Evolutionary conservation across 2,329 filamentous ascomycete species (phyloP), one percentile per base, ranked within the genome.

Genomic region (Ramularia collo-cygni): DNA sequence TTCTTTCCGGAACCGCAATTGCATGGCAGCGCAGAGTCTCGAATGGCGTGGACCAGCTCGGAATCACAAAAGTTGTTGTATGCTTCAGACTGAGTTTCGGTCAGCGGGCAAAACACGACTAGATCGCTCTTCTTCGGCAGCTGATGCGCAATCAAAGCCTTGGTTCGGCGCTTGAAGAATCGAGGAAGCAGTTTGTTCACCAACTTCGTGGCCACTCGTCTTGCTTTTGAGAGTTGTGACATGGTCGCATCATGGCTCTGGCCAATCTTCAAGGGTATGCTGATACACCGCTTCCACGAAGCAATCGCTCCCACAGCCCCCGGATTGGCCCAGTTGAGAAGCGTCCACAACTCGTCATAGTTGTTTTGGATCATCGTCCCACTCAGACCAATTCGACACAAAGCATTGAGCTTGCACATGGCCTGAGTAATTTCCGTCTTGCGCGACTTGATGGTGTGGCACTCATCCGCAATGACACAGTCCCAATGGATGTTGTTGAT

Each of bases 301-400:
- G 75, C 68, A 8, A 84, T 64, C 0, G 79, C 76, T 0, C 80
- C 79, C 47, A 83, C 74, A 28, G 63, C 65, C 0, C 88, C 90
- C 0, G 92, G 92, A 52, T 93, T 92, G 0, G 88, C 89, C 92
- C 92, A 98, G 59, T 98, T 94, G 2, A 98, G 70, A 0, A 98
- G 70, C 0, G 88, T 93, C 90, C 90, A 98, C 1, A 98, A 73
- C 61, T 98, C 92, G 58, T 95, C 87, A 60, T 98, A 98, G 51
- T 86, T 92, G 63, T 98, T 98, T 59, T 98, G 92, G 31, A 98
- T 95, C 0, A 90, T 90, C 0, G 92, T 98, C 2, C 92, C 92
- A 0, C 89, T 96, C 7, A 98, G 71, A 0, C 92, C 92, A 45
- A 98, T 89, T 24, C 92, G 78, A 57, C 92, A 96, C 2, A 96